Percentiles rank a stretch among this genome's conserved stretches.
Conservation (phyloP, 225 moss, liverwort and hornwort species). For the Sphagnum tenellum region DNA sequence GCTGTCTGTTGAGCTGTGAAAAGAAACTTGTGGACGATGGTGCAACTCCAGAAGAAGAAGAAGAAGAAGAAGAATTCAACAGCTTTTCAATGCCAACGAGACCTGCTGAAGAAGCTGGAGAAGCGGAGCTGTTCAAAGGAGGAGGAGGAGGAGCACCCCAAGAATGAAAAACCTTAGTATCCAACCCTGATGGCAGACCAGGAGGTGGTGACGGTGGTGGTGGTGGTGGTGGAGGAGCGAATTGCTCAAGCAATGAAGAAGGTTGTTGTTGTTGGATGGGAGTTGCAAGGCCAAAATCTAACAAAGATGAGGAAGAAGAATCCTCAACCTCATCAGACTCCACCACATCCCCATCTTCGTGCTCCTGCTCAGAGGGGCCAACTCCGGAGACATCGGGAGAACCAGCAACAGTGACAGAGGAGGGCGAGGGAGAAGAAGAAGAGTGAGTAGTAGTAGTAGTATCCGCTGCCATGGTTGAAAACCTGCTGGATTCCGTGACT, state of each 20-base stretch:
- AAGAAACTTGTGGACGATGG: conserved; percentile 14
- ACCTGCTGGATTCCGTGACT: conserved; percentile 70
- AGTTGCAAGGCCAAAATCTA: conserved; percentile 10
- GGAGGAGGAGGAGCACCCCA: too few species aligned
- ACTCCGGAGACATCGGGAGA: conserved; percentile 33
- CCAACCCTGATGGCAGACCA: too few species aligned
- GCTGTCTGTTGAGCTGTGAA: conserved; percentile 13
- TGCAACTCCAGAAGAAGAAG: conserved; percentile 21
- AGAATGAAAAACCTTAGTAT: too few species aligned
- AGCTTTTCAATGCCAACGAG: conserved; percentile 20
- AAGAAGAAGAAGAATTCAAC: conserved; percentile 17
- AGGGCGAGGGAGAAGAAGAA: too few species aligned
- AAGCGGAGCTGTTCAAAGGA: too few species aligned
- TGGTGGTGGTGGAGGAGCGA: conserved; percentile 25
- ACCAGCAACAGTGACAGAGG: conserved; percentile 15
- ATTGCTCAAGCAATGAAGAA: conserved; percentile 45
- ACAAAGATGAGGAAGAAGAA: conserved; percentile 3
- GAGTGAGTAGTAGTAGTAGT: too few species aligned
- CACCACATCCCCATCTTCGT: conserved; percentile 33
- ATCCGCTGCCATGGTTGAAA: conserved; percentile 7
- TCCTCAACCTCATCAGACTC: conserved; percentile 43
- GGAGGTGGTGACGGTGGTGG: too few species aligned
- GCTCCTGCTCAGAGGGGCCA: conserved; percentile 26
- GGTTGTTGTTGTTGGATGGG: conserved; percentile 15
- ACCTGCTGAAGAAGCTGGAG: conserved; percentile 7